Evolutionary conservation across 768 basidiomycete species (phyloP).

Genomic region (Trametes meyenii): DNA sequence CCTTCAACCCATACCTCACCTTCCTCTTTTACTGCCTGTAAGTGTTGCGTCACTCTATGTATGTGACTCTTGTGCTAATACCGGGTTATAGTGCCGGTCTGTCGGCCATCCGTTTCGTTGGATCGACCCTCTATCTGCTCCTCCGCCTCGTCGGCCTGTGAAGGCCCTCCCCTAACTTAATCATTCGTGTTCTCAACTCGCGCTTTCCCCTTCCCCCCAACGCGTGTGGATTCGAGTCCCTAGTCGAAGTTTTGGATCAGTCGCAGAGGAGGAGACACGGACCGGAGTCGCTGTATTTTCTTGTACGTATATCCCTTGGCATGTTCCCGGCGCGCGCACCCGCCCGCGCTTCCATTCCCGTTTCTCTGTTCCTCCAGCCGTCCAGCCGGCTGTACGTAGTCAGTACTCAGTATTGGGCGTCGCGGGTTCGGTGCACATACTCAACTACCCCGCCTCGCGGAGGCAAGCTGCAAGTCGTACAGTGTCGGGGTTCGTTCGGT

Average conservation of each 20-base stretch:
- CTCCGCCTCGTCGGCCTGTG: slow-evolving; percentile 71
- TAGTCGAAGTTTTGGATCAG: too few relatives aligned
- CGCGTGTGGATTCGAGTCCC: not conserved
- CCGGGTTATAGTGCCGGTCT: slow-evolving; percentile 62
- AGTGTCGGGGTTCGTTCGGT: too few relatives aligned
- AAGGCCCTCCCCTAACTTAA: slow-evolving; percentile 23
- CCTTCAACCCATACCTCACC: slow-evolving; percentile 88
- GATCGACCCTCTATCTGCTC: slow-evolving; percentile 77
- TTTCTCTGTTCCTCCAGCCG: not conserved
- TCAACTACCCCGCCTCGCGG: not conserved
- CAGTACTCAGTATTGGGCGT: slow-evolving; percentile 10
- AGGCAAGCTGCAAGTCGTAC: not conserved
- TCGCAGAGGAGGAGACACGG: not conserved
- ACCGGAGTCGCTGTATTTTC: slow-evolving; percentile 19
- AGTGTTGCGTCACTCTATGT: slow-evolving; percentile 26
- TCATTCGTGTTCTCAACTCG: not conserved
- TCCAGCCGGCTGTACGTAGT: not conserved
- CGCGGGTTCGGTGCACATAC: slow-evolving; percentile 21
- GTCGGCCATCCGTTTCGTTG: slow-evolving; percentile 78
- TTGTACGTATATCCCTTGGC: slow-evolving; percentile 20
- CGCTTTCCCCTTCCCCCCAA: not conserved
- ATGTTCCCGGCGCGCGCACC: not conserved
- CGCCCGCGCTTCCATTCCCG: not conserved
- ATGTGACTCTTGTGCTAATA: not conserved
- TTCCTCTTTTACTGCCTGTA: slow-evolving; percentile 75